Conservation (phyloP, 371 early-diverging fungal species). For the Mortierella sp. region DNA sequence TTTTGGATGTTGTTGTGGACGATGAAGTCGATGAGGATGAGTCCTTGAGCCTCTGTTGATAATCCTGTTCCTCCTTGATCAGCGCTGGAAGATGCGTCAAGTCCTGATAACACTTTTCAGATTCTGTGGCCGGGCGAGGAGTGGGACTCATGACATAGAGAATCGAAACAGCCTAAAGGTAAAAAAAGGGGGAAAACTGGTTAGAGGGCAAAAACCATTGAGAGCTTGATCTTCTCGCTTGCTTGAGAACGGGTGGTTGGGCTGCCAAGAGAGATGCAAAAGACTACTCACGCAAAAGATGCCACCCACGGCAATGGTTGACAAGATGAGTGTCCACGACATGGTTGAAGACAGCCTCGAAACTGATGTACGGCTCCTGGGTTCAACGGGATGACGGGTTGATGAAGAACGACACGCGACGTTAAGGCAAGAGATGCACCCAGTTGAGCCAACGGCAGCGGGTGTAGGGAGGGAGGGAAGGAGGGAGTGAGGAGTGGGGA, state of each 20-base stretch:
- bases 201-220: neutral
- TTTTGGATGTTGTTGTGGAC: neutral
- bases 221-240: neutral
- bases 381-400: neutral
- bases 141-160: constrained; percentile 38
- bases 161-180: constrained; percentile 31
- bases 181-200: neutral
- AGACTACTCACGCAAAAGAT: constrained; percentile 30
- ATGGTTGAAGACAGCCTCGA: neutral
- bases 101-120: constrained; percentile 47
- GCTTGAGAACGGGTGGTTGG: neutral
- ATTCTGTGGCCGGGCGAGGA: constrained; percentile 35
- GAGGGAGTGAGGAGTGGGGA: neutral
- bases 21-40: constrained; percentile 4
- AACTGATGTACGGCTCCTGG: neutral
- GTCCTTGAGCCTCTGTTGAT: constrained; percentile 26
- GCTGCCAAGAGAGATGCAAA: neutral
- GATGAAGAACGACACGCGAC: neutral
- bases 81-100: constrained; percentile 30
- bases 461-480: neutral
- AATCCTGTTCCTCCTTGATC: constrained; percentile 41
- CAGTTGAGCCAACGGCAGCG: neutral
- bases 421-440: neutral
- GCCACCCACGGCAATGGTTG: constrained; percentile 35
- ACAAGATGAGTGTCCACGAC: constrained; percentile 45